A percentile compares a stretch with the other conserved stretches of the same genome.
Evolutionary conservation across 805 yeast species (phyloP).

Genomic region (Tetrapisispora pingtungensis): DNA sequence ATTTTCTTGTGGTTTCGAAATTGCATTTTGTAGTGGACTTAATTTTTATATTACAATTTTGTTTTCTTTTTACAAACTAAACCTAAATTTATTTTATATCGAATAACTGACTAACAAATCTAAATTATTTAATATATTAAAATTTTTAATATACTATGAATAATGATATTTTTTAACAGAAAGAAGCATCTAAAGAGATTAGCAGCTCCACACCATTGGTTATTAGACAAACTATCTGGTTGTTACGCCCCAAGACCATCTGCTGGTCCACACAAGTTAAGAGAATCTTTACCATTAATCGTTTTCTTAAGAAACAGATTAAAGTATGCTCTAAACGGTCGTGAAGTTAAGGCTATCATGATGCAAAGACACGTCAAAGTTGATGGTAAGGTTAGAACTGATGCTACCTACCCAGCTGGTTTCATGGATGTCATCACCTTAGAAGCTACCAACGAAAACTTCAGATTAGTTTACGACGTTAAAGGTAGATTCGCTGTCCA

Average conservation of each 20-base stretch:
- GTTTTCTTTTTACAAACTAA: neutral
- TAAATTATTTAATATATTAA: neutral
- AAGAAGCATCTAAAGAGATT: constrained; percentile 98
- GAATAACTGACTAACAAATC: constrained; percentile 1
- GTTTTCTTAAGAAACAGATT: constrained; percentile 97
- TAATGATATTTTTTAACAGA: constrained; percentile 35
- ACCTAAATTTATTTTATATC: neutral
- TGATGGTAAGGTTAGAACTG: constrained; percentile 99
- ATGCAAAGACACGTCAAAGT: constrained; percentile 98
- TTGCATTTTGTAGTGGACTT: too few species aligned
- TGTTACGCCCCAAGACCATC: constrained; percentile 99
- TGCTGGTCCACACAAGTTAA: constrained; percentile 98
- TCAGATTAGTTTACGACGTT: constrained; percentile 96
- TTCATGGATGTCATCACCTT: constrained; percentile 97
- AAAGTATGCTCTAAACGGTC: constrained; percentile 97
- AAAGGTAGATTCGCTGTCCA: constrained; percentile 99
- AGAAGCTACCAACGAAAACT: constrained; percentile 98
- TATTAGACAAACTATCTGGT: constrained; percentile 99
- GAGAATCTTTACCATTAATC: constrained; percentile 95
- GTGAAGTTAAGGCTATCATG: constrained; percentile 96
- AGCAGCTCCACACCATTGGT: constrained; percentile 99
- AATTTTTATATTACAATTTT: too few species aligned
- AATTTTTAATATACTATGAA: neutral
- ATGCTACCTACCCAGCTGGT: constrained; percentile 97
- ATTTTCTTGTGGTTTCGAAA: too few species aligned